A percentile compares a stretch with the other conserved stretches of the same genome.
These are phyloP conservation scores for Gracilaria gracilis DNA, from an alignment of 23 red algal genomes.

Conservation along the genomic window DNA sequence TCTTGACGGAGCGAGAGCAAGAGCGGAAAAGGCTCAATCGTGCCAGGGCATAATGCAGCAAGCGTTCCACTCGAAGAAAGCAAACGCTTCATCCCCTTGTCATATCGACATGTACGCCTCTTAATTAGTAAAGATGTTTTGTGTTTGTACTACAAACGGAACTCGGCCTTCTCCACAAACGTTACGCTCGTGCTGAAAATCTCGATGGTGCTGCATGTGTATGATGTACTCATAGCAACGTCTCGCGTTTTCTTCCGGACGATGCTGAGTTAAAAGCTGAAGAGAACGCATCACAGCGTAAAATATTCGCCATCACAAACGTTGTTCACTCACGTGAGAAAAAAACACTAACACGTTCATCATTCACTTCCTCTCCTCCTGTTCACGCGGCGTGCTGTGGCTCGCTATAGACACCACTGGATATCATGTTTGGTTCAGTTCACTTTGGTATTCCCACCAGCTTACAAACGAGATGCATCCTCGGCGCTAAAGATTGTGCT, in stretches of 20 bases:
- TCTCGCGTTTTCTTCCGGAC: neutral
- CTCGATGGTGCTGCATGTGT: too few relatives aligned
- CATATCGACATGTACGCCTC: too few relatives aligned
- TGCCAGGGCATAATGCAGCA: too few relatives aligned
- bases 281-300: neutral
- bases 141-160: too few relatives aligned
- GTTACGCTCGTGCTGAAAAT: too few relatives aligned
- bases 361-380: neutral
- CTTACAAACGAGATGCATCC: neutral
- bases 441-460: neutral
- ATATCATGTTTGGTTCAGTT: neutral
- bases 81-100: too few relatives aligned
- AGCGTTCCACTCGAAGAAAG: too few relatives aligned
- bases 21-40: too few relatives aligned
- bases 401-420: neutral
- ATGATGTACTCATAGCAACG: neutral
- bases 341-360: neutral
- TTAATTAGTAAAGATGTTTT: too few relatives aligned
- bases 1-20: too few relatives aligned
- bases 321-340: neutral
- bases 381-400: neutral
- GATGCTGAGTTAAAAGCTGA: conserved; percentile 2
- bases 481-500: neutral
- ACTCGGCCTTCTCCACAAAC: too few relatives aligned
- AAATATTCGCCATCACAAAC: neutral